Percentiles rank a stretch among this genome's conserved stretches.
These are phyloP conservation scores for Oryza rufipogon DNA, from an alignment of 176 grass and related monocot genomes.

Conservation along the genomic window DNA sequence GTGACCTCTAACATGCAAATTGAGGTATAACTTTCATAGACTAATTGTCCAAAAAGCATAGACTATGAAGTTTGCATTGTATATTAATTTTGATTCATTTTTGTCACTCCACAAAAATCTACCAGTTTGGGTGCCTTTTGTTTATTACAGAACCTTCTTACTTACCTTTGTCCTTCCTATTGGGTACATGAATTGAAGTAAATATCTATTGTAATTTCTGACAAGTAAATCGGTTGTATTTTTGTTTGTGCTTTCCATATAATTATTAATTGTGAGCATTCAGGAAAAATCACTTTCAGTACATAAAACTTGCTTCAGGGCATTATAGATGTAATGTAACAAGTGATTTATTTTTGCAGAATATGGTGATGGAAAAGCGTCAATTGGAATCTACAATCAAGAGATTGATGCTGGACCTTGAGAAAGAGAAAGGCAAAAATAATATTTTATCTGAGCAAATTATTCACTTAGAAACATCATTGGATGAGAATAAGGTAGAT, in stretches of 20 bases:
- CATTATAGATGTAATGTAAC: constrained; percentile 35
- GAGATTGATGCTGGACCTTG: constrained; percentile 57
- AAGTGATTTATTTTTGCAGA: constrained; percentile 55
- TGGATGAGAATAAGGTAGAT: constrained; percentile 77
- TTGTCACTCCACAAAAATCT: not conserved
- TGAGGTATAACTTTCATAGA: constrained; percentile 60
- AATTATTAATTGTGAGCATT: not conserved
- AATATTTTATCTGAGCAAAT: constrained; percentile 64
- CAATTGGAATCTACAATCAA: constrained; percentile 57
- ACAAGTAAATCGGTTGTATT: not conserved
- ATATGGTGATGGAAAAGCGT: constrained; percentile 72
- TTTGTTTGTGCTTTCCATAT: constrained; percentile 12
- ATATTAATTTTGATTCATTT: constrained; percentile 2
- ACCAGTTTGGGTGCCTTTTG: not conserved
- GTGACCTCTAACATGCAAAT: constrained; percentile 47
- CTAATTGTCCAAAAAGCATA: not conserved
- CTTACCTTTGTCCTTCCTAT: constrained; percentile 22
- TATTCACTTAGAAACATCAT: constrained; percentile 55
- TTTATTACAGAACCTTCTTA: not conserved
- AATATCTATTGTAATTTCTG: not conserved
- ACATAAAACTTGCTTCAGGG: constrained; percentile 15
- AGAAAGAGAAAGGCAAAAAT: constrained; percentile 57
- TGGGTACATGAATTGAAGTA: constrained; percentile 15
- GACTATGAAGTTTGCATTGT: constrained; percentile 18
- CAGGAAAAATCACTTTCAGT: constrained; percentile 17